phyloP scores from a whole-genome alignment of 257 asterid species.

The Solanum raphanifolium region DNA sequence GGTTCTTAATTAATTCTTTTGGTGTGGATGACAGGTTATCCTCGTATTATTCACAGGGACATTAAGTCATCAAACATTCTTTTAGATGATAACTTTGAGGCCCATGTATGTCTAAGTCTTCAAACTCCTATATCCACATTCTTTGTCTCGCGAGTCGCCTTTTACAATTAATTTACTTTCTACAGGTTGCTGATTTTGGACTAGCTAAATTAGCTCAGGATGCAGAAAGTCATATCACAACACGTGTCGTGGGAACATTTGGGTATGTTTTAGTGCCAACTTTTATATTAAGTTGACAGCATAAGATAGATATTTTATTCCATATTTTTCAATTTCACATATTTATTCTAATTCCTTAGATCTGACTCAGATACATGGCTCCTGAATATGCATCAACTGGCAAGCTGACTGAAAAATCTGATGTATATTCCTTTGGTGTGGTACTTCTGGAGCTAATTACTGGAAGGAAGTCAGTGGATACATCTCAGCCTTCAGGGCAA shows the following conservation, averaged over 20 bases:
- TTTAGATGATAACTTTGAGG: conserved; percentile 73
- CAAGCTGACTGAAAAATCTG: conserved; percentile 82
- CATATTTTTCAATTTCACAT: not conserved
- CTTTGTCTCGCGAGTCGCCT: not conserved
- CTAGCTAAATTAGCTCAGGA: conserved; percentile 88
- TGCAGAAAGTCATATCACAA: conserved; percentile 66
- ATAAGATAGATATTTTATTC: not conserved
- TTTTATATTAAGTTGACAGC: not conserved
- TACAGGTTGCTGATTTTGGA: conserved; percentile 95
- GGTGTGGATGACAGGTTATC: conserved; percentile 44
- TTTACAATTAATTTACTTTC: not conserved
- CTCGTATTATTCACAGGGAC: conserved; percentile 90
- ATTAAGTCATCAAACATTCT: conserved; percentile 95
- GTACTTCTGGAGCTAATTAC: conserved; percentile 81
- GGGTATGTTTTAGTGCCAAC: conserved; percentile 41
- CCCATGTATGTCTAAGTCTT: conserved; percentile 43
- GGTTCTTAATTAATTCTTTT: not conserved
- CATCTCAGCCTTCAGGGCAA: conserved; percentile 77
- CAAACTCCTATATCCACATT: not conserved
- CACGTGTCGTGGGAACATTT: conserved; percentile 92
- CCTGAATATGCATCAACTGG: conserved; percentile 97
- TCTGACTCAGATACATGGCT: conserved; percentile 77
- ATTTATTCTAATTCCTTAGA: conserved; percentile 1
- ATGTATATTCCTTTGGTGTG: conserved; percentile 81
- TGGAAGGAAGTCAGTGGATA: conserved; percentile 91